Conservation (phyloP, 1,284 basidiomycete species). For the Trichosporon sp. region DNA sequence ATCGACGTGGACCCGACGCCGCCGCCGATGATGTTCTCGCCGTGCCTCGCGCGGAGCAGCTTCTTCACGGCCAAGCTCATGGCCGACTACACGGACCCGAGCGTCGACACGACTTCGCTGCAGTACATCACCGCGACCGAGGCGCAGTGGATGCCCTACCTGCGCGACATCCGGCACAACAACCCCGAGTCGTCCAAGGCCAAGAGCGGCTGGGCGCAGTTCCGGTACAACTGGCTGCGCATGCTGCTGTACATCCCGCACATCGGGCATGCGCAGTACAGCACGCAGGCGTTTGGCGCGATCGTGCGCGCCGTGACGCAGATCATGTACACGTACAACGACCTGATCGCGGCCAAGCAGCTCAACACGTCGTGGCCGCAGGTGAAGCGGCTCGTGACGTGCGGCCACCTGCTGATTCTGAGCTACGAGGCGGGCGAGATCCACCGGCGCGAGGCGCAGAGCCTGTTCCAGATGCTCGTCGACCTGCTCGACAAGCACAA, state of each 20-base stretch:
- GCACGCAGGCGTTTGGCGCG: constrained; percentile 13
- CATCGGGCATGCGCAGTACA: constrained; percentile 10
- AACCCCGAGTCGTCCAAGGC: constrained; percentile 6
- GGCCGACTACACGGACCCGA: constrained; percentile 22
- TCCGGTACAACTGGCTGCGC: constrained; percentile 29
- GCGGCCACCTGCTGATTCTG: constrained; percentile 26
- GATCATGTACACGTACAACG: constrained; percentile 24
- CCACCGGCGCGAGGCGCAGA: constrained; percentile 16
- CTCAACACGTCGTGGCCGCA: constrained; percentile 28
- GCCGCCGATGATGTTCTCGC: constrained; percentile 12
- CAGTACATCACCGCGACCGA: constrained; percentile 22
- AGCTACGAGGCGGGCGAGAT: constrained; percentile 21
- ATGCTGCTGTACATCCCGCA: constrained; percentile 26
- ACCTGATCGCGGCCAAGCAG: constrained; percentile 16
- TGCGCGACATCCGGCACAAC: constrained; percentile 19
- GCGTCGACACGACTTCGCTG: constrained; percentile 21
- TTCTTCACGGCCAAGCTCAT: constrained; percentile 19
- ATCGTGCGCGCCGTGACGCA: constrained; percentile 22
- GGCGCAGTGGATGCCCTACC: constrained; percentile 19
- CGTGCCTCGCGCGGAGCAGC: constrained; percentile 15
- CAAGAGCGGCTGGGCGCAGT: constrained; percentile 22
- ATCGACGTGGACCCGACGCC: constrained; percentile 26
- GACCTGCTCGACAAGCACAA: constrained; percentile 17
- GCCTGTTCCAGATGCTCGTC: constrained; percentile 20
- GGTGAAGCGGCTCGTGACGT: constrained; percentile 19